These are phyloP conservation scores for Streptanthus diversifolius DNA, from an alignment of 345 rosid species.

Conservation along the genomic window DNA sequence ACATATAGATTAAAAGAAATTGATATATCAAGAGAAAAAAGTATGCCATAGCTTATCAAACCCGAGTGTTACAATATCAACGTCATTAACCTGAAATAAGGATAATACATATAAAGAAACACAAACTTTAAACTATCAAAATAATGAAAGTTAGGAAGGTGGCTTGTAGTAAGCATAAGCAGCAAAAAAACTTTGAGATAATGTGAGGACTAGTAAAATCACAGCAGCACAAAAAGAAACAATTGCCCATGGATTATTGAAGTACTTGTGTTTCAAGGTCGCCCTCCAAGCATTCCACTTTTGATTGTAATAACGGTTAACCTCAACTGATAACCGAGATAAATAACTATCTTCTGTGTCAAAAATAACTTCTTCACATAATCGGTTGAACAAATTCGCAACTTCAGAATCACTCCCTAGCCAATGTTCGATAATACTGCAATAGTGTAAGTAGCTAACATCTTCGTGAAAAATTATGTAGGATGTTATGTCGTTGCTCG, in stretches of 20 bases:
- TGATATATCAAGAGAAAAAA: not conserved
- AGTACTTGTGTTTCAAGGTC: conserved; percentile 68
- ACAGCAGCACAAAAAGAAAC: conserved; percentile 69
- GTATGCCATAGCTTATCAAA: not conserved
- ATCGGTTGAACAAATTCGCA: conserved; percentile 77
- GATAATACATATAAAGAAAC: not conserved
- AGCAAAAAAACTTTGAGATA: conserved; percentile 66
- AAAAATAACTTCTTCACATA: conserved; percentile 85
- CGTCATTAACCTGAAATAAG: not conserved
- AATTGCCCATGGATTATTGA: conserved; percentile 81
- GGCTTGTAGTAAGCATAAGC: conserved; percentile 66
- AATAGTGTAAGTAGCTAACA: conserved; percentile 71
- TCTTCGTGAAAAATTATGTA: conserved; percentile 71
- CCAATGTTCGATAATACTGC: conserved; percentile 81
- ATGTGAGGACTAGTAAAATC: conserved; percentile 61
- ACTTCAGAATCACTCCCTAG: conserved; percentile 84
- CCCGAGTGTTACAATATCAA: not conserved
- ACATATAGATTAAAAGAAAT: not conserved
- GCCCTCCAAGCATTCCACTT: conserved; percentile 90
- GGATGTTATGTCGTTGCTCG: conserved; percentile 74
- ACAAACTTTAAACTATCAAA: not conserved
- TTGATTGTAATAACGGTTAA: conserved; percentile 61
- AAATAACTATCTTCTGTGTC: conserved; percentile 70
- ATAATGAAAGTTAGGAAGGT: conserved; percentile 28
- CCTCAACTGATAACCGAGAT: conserved; percentile 55